These are phyloP conservation scores for Alternaria hordeiaustralica DNA, from an alignment of 2,329 filamentous ascomycete species.

Conservation along the genomic window DNA sequence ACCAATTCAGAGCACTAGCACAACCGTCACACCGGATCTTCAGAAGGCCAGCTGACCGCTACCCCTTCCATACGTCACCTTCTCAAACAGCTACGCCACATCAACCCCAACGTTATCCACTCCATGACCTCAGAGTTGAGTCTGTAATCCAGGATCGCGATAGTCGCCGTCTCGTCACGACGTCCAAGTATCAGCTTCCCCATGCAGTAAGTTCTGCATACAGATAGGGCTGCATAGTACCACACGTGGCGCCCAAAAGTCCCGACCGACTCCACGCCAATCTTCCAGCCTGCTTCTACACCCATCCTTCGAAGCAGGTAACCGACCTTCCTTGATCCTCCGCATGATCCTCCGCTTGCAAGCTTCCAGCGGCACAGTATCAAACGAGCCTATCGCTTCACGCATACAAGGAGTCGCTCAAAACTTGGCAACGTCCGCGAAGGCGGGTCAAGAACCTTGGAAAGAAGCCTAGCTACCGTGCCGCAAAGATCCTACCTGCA, in stretches of 20 bases:
- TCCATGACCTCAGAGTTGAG: neutral
- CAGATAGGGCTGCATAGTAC: conserved; percentile 6
- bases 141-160: neutral
- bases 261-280: neutral
- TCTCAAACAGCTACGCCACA: neutral
- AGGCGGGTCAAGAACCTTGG: neutral
- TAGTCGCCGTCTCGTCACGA: neutral
- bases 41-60: neutral
- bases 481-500: neutral
- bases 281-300: neutral
- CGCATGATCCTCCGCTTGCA: neutral
- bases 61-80: neutral
- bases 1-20: neutral
- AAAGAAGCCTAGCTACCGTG: neutral
- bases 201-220: neutral
- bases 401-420: neutral
- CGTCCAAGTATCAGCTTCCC: neutral
- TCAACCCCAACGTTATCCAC: neutral
- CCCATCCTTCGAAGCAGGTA: neutral
- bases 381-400: neutral
- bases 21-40: neutral
- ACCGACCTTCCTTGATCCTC: neutral
- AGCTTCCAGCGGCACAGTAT: neutral
- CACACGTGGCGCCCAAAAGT: neutral
- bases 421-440: neutral